These are phyloP conservation scores for Senna siamea DNA, from an alignment of 306 rosid genomes.

Conservation along the genomic window DNA sequence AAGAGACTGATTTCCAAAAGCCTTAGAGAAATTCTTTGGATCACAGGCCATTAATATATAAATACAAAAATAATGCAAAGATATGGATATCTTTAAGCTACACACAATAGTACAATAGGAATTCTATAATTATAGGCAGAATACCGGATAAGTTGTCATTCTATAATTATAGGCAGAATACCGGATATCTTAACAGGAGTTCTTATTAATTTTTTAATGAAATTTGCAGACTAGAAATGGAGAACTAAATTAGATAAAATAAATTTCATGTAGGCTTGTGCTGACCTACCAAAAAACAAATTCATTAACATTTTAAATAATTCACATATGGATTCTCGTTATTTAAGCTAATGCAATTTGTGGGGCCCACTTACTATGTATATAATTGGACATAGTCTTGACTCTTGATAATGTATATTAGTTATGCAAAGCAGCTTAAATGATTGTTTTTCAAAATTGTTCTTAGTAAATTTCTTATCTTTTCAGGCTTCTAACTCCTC, in stretches of 20 bases:
- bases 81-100: neutral
- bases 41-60: neutral
- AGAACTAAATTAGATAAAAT: neutral
- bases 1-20: neutral
- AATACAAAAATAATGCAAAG: neutral
- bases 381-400: neutral
- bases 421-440: neutral
- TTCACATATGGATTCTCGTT: too few species aligned
- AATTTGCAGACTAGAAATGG: neutral
- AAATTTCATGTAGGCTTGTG: slow-evolving; percentile 18
- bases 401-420: neutral
- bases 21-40: neutral
- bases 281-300: neutral
- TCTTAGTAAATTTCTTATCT: slow-evolving; percentile 37
- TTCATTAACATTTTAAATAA: too few species aligned
- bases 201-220: neutral
- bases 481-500: slow-evolving; percentile 96
- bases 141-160: neutral
- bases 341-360: too few species aligned
- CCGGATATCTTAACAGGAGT: neutral
- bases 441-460: slow-evolving; percentile 28
- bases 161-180: too few species aligned
- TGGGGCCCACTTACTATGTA: too few species aligned
- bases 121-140: too few species aligned
- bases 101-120: too few species aligned